A percentile compares a stretch with the other conserved stretches of the same genome.
These are phyloP conservation scores for Biscogniauxia sp. DNA, from an alignment of 2,329 filamentous ascomycete species.

Conservation along the genomic window DNA sequence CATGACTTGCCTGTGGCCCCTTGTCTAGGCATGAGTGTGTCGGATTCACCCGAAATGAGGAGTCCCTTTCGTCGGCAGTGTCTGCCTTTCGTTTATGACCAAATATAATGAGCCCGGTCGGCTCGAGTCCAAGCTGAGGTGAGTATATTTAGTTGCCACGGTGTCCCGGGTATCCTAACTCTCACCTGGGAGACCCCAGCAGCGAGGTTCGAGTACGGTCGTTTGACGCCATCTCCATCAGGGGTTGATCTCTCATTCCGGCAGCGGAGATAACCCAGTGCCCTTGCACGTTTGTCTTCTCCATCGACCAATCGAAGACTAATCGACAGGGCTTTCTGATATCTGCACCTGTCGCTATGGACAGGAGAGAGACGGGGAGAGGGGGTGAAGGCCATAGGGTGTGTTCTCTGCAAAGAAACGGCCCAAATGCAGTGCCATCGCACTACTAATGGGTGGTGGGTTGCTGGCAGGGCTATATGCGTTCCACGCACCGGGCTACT, in stretches of 20 bases:
- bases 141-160: background rate
- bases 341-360: background rate
- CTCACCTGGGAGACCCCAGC: background rate
- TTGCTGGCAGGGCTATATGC: background rate
- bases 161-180: background rate
- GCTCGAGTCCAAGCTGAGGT: background rate
- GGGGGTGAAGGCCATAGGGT: background rate
- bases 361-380: background rate
- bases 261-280: background rate
- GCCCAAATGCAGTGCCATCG: background rate
- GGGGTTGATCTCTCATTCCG: background rate
- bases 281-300: background rate
- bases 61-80: background rate
- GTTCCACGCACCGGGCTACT: slow-evolving; percentile 12
- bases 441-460: background rate
- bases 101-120: background rate
- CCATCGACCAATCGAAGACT: background rate
- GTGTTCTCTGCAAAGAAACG: background rate
- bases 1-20: slow-evolving; percentile 6
- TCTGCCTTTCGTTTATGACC: background rate
- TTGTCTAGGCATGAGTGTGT: slow-evolving; percentile 1
- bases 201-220: background rate
- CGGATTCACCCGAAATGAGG: slow-evolving; percentile 17
- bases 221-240: background rate
- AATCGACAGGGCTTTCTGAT: background rate